Base-by-base conservation (phyloP, 768 basidiomycete genomes). In the Hortiboletus campestris region DNA sequence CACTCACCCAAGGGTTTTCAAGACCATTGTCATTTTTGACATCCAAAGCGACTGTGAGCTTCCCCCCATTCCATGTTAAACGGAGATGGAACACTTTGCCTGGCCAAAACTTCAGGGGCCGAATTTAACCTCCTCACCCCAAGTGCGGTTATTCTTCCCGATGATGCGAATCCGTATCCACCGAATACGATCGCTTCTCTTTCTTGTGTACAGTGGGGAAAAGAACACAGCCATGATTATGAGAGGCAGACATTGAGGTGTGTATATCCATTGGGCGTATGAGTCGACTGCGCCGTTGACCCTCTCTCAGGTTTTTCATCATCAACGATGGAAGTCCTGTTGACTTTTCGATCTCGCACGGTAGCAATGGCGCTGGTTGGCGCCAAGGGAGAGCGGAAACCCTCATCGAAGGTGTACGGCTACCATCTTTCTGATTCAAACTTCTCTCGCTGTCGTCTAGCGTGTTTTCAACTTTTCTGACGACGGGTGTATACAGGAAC, bases 41-140 rank as follows among this genome's bases (percentile, higher is more conserved):
- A 57, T 53, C 22, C 56, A 57, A 19, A 53, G 51, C 17, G 40
- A 57, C 28, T 48, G 51, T 57, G 31, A 36, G 56, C 36, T 25
- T 38, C 9, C 19, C 6, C 31, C 43, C 6, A 17, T n/a, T 31
- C 45, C 11, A 20, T 14, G 31, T 14, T 14, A 9, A 2, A 10
- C 31, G 14, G 34, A 34, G 36, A 38, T 10, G 17, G 36, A 17
- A 0, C 36, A 39, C 38, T 19, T n/a, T 39, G 9, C n/a, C n/a
- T n/a, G 10, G 16, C 7, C 17, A 4, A 11, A 19, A 25, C 13
- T 25, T 6, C 28, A 54, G 53, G 53, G 53, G 53, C 53, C 17
- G 53, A 54, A 12, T 54, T 54, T 17, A 54, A 54, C 38, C 39
- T 54, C 17, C 39, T 54, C 16, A 48, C 46, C 0, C 46, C 46